Base-by-base conservation (phyloP, 108 stramenopile genomes). In the Aurantiochytrium sp. region DNA sequence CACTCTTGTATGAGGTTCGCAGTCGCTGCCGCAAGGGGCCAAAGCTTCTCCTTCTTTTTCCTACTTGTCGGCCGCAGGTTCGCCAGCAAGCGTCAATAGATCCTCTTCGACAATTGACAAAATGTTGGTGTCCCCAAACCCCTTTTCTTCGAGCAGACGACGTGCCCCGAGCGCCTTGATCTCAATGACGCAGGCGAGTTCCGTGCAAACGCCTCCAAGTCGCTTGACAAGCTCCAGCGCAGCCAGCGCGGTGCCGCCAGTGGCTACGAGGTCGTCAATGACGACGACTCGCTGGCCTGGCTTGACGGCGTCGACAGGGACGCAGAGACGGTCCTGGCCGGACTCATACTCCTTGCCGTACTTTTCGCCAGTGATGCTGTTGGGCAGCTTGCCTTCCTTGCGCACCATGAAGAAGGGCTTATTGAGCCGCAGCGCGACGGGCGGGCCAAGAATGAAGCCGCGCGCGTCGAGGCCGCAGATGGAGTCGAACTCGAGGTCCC, bases 381-480 rank as follows among this genome's bases (percentile, higher is more conserved):
- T 98, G 59, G 98, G 98, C 96, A 99, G 97, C 94, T 99, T 99
- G 6, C 98, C 98, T 92, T 95, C 91, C 92, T 99, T 99, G 44
- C 98, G 93, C 91, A 98, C 96, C 98, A 99, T 99, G 90, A 98
- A 94, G 93, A 98, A 99, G 8, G 98, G 98, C 72, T 96, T 97
- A 44, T 96, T 94, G 87, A 99, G 89, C n/a, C 96, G 97, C 55
- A 99, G 93, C 8, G 98, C 98, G 73, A 99, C 94, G 49, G 98
- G 98, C 25, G 98, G 98, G 10, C 98, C 98, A 43, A 98, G 95
- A 35, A 98, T 92, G 91, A 99, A 99, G 6, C 98, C 97, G 8
- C 97, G 95, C 4, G 98, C 98, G 89, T 98, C 97, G 89, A 98
- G 88, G 58, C 97, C 98, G 5, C 96, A 97, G 72, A 99, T 92